These are phyloP conservation scores for Termitomyces sp. DNA, from an alignment of 768 basidiomycete genomes.

Conservation along the genomic window DNA sequence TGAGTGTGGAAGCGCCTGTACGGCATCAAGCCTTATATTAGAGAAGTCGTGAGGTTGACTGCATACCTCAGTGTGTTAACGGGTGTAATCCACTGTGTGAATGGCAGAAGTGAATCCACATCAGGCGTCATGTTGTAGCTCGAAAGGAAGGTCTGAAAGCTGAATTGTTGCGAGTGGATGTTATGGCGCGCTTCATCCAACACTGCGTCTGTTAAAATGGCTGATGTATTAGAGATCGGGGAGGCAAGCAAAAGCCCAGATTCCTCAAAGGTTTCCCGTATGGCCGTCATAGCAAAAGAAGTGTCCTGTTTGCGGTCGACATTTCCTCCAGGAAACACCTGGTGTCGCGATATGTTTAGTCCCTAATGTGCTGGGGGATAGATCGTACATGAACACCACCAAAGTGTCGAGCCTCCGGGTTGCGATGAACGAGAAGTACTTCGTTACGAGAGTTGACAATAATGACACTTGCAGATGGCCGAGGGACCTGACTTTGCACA, in stretches of 20 bases:
- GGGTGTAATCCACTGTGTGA: conserved; percentile 79
- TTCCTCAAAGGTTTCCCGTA: conserved; percentile 78
- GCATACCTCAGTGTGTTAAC: conserved; percentile 44
- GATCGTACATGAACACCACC: conserved; percentile 60
- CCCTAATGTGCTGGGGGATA: background rate
- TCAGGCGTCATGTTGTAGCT: conserved; percentile 42
- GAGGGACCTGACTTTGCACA: conserved; percentile 27
- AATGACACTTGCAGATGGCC: conserved; percentile 65
- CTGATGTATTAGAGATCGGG: conserved; percentile 14
- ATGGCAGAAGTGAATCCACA: conserved; percentile 49
- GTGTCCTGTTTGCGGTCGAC: conserved; percentile 56
- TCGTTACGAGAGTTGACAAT: conserved; percentile 66
- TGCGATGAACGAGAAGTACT: conserved; percentile 66
- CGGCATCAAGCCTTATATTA: background rate
- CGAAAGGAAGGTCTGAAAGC: conserved; percentile 52
- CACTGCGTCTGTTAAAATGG: conserved; percentile 27
- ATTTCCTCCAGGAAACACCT: conserved; percentile 82
- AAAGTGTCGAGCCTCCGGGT: conserved; percentile 59
- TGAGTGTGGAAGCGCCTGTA: conserved; percentile 68
- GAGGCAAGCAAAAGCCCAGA: conserved; percentile 63
- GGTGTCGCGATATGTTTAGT: background rate
- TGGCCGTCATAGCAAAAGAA: conserved; percentile 57
- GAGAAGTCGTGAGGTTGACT: background rate
- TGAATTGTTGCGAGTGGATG: conserved; percentile 48
- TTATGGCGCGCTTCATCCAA: conserved; percentile 53